Evolutionary conservation across 2,329 filamentous ascomycete genomes (phyloP).

Genomic region (Aspergillus sp.): DNA sequence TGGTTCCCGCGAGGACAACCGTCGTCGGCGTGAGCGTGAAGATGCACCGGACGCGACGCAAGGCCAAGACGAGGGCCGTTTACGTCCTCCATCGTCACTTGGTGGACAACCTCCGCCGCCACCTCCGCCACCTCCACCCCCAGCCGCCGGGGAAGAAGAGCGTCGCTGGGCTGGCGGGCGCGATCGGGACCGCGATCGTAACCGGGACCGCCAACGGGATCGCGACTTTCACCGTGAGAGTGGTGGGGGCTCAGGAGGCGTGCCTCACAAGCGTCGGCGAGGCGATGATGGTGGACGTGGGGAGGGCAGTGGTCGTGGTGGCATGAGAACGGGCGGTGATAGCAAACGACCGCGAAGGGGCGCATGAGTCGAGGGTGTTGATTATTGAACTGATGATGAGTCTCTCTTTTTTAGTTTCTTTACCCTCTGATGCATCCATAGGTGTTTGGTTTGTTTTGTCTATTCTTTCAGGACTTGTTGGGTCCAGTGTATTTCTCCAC

Average conservation of each 20-base stretch:
- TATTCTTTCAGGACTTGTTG: too few relatives aligned
- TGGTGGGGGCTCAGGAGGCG: constrained; percentile 20
- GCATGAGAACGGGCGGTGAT: constrained; percentile 39
- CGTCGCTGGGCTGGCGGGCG: constrained; percentile 36
- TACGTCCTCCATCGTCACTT: constrained; percentile 32
- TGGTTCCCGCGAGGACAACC: constrained; percentile 32
- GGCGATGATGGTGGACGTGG: constrained; percentile 29
- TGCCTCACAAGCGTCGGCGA: constrained; percentile 38
- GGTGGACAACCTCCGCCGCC: constrained; percentile 27
- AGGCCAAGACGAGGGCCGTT: constrained; percentile 26
- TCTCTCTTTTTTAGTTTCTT: not conserved
- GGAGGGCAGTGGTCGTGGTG: constrained; percentile 29
- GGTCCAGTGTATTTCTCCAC: too few relatives aligned
- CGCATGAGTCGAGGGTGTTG: constrained; percentile 18
- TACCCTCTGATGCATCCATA: not conserved
- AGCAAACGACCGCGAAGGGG: constrained; percentile 43
- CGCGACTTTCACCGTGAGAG: constrained; percentile 30
- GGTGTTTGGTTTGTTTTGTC: too few relatives aligned
- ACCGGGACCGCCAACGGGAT: constrained; percentile 33
- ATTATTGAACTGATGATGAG: too few relatives aligned
- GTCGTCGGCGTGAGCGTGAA: constrained; percentile 37
- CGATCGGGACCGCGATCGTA: constrained; percentile 34
- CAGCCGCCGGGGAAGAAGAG: constrained; percentile 26
- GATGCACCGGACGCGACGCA: constrained; percentile 20
- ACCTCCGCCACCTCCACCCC: constrained; percentile 26